A percentile compares a stretch with the other conserved stretches of the same genome.
phyloP scores from a whole-genome alignment of 495 filamentous ascomycete species.

The Penicillium lagena region DNA sequence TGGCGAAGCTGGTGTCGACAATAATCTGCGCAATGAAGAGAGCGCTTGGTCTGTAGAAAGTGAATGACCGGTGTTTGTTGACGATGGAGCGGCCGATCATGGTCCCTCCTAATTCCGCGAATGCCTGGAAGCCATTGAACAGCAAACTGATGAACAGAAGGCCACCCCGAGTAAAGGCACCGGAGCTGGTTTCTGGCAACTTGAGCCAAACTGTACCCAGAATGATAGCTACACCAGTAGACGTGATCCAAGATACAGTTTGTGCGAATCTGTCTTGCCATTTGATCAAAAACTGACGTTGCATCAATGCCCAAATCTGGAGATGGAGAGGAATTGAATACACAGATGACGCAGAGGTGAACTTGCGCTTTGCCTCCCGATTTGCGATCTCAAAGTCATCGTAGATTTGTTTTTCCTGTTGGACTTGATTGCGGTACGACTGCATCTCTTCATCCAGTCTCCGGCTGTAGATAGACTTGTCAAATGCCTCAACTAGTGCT shows the following conservation, averaged over 20 bases:
- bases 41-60: constrained; percentile 72
- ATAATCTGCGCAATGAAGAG: constrained; percentile 75
- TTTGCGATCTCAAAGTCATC: constrained; percentile 76
- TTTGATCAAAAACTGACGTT: constrained; percentile 77
- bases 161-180: constrained; percentile 72
- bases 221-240: constrained; percentile 69
- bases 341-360: constrained; percentile 58
- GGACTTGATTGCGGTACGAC: constrained; percentile 53
- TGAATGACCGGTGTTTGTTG: constrained; percentile 74
- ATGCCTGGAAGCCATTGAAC: constrained; percentile 77
- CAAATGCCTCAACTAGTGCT: constrained; percentile 61
- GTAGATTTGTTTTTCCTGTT: constrained; percentile 56
- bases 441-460: constrained; percentile 60
- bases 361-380: constrained; percentile 66
- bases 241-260: constrained; percentile 69
- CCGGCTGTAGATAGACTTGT: constrained; percentile 50
- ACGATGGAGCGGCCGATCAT: constrained; percentile 70
- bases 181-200: constrained; percentile 55
- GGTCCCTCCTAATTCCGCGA: constrained; percentile 62
- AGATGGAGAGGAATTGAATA: constrained; percentile 75
- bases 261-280: constrained; percentile 76
- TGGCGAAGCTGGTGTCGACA: constrained; percentile 67
- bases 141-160: constrained; percentile 68
- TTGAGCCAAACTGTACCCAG: constrained; percentile 74
- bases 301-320: constrained; percentile 77